Evolutionary conservation across 371 early-diverging fungal species (phyloP).

Genomic region (Rhizopus sp.): DNA sequence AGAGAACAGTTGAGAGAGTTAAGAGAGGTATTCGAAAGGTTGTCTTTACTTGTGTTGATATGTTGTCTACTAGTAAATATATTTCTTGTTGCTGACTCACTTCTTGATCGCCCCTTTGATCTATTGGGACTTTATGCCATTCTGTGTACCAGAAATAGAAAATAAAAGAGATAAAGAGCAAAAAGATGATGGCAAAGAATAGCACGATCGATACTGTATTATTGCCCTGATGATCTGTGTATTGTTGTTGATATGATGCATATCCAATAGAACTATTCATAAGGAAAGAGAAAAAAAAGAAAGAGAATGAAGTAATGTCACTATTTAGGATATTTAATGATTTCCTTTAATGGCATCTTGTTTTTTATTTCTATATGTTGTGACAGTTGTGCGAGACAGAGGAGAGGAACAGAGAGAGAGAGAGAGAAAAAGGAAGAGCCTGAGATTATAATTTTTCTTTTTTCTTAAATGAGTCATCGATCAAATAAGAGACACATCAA

Average conservation of each 20-base stretch:
- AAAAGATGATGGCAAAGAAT: conserved; percentile 42
- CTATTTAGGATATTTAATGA: neutral
- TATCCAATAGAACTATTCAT: conserved; percentile 39
- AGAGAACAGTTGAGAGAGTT: conserved; percentile 30
- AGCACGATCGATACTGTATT: conserved; percentile 46
- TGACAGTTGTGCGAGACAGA: too few species aligned
- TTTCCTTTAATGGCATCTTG: neutral
- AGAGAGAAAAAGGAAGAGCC: too few species aligned
- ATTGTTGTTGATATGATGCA: conserved; percentile 51
- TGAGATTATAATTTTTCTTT: too few species aligned
- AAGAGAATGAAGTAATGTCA: conserved; percentile 3
- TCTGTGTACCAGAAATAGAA: conserved; percentile 56
- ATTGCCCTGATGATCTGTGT: conserved; percentile 25
- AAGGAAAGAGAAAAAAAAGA: neutral
- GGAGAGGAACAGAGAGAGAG: too few species aligned
- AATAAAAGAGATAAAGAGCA: conserved; percentile 37
- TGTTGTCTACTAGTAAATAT: conserved; percentile 47
- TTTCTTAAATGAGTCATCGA: too few species aligned
- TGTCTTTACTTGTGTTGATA: conserved; percentile 39
- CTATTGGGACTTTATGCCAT: conserved; percentile 45
- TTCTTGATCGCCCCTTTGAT: conserved; percentile 44
- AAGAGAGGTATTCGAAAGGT: conserved; percentile 43
- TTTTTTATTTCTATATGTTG: too few species aligned
- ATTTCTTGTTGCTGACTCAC: conserved; percentile 50
- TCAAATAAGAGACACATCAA: neutral